Percentiles rank a stretch among this genome's conserved stretches.
phyloP scores from a whole-genome alignment of 805 yeast species.

The Phaffomyces thermotolerans region DNA sequence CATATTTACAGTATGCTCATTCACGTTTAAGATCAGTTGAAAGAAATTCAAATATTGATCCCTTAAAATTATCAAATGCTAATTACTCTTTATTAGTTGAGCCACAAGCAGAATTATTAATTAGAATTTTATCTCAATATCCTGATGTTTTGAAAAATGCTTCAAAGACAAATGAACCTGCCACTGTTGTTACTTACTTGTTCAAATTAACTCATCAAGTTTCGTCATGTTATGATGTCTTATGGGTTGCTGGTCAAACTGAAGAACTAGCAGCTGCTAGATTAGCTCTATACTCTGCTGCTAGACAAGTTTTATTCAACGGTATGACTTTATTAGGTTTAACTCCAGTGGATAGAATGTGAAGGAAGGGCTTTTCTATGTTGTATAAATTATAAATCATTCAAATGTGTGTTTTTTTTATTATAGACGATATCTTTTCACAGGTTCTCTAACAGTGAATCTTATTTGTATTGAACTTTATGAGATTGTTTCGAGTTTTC shows the following conservation, averaged over 20 bases:
- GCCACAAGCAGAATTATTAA: slow-evolving; percentile 60
- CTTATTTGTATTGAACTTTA: no score
- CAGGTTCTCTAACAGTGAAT: no score
- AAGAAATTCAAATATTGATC: slow-evolving; percentile 62
- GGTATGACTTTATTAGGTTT: slow-evolving; percentile 88
- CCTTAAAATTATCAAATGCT: slow-evolving; percentile 39
- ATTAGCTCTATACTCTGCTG: slow-evolving; percentile 83
- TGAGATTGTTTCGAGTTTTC: no score
- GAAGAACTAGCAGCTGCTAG: slow-evolving; percentile 82
- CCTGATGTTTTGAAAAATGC: slow-evolving; percentile 88
- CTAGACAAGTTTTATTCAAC: slow-evolving; percentile 80
- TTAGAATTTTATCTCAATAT: slow-evolving; percentile 78
- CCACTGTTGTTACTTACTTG: slow-evolving; percentile 88
- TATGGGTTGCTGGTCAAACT: slow-evolving; percentile 96
- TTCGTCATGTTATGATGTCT: slow-evolving; percentile 89
- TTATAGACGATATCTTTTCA: no score
- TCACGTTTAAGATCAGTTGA: slow-evolving; percentile 92
- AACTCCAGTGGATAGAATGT: slow-evolving; percentile 99
- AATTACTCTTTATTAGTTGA: slow-evolving; percentile 60
- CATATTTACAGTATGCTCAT: slow-evolving; percentile 96
- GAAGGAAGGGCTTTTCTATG: neutral
- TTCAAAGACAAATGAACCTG: slow-evolving; percentile 79
- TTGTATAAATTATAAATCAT: no score
- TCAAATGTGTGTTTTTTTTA: no score
- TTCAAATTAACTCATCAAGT: slow-evolving; percentile 90